phyloP scores from a whole-genome alignment of 805 yeast species.

The Candida corydali region DNA sequence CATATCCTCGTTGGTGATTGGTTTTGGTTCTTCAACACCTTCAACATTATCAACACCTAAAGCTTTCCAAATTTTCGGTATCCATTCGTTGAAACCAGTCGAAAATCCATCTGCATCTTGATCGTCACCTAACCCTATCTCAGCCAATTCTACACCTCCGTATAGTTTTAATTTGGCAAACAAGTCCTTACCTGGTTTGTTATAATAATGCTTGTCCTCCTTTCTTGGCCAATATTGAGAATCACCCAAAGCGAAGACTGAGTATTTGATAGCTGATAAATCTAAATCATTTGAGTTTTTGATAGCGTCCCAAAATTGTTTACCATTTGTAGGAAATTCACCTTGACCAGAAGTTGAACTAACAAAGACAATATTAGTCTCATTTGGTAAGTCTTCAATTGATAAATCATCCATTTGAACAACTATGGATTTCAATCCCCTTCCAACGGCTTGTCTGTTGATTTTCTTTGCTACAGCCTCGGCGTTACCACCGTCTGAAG shows the following conservation, averaged over 20 bases:
- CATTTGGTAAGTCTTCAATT: slow-evolving; percentile 68
- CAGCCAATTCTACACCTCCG: slow-evolving; percentile 71
- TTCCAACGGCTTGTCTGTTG: slow-evolving; percentile 70
- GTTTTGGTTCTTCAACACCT: slow-evolving; percentile 86
- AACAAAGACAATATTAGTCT: slow-evolving; percentile 64
- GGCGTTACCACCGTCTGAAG: slow-evolving; percentile 92
- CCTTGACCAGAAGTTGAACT: slow-evolving; percentile 84
- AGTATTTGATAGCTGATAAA: slow-evolving; percentile 50
- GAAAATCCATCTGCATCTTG: slow-evolving; percentile 95
- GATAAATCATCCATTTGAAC: slow-evolving; percentile 69
- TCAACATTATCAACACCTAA: slow-evolving; percentile 80
- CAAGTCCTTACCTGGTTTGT: slow-evolving; percentile 82
- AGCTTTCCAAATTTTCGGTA: slow-evolving; percentile 77
- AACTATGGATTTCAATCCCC: slow-evolving; percentile 68
- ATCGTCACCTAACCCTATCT: slow-evolving; percentile 90
- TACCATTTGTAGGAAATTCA: slow-evolving; percentile 81
- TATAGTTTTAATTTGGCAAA: slow-evolving; percentile 58
- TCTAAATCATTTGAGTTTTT: slow-evolving; percentile 62
- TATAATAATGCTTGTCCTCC: slow-evolving; percentile 90
- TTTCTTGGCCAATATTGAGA: slow-evolving; percentile 95
- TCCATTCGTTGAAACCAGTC: slow-evolving; percentile 91
- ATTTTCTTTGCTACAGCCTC: slow-evolving; percentile 75
- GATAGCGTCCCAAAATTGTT: slow-evolving; percentile 68
- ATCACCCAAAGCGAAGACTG: slow-evolving; percentile 78
- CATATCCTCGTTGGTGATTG: slow-evolving; percentile 92